A percentile compares a stretch with the other conserved stretches of the same genome.
Evolutionary conservation across 140 eudicot genomes (phyloP).

Genomic region (Ambrosia hybrid): DNA sequence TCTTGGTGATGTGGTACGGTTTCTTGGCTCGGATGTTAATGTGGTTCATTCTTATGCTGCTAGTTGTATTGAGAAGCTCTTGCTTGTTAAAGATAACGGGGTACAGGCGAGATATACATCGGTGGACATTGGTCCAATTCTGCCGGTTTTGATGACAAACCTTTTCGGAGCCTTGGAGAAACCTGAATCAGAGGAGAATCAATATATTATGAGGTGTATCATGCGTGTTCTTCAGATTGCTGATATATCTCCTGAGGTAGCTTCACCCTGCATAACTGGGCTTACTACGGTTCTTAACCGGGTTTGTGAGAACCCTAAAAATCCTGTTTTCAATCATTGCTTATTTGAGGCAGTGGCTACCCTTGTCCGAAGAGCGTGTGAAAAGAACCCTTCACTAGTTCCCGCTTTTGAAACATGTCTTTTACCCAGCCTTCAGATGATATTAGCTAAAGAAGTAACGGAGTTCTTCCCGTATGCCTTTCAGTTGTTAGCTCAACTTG

Average conservation of each 20-base stretch:
- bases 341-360: slow-evolving; percentile 89
- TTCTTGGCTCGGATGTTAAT: slow-evolving; percentile 67
- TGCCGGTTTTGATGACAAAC: slow-evolving; percentile 66
- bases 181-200: slow-evolving; percentile 93
- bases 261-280: slow-evolving; percentile 71
- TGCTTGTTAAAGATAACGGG: slow-evolving; percentile 85
- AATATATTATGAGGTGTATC: slow-evolving; percentile 90
- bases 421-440: slow-evolving; percentile 71
- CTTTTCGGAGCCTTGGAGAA: slow-evolving; percentile 80
- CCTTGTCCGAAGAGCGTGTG: slow-evolving; percentile 76
- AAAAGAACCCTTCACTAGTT: slow-evolving; percentile 68
- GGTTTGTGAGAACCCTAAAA: slow-evolving; percentile 90
- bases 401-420: slow-evolving; percentile 79
- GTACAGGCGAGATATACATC: slow-evolving; percentile 72
- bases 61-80: slow-evolving; percentile 81
- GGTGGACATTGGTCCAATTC: slow-evolving; percentile 59
- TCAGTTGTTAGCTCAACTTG: slow-evolving; percentile 92
- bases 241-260: slow-evolving; percentile 74
- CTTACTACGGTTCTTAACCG: slow-evolving; percentile 63
- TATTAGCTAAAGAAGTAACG: slow-evolving; percentile 62
- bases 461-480: slow-evolving; percentile 95
- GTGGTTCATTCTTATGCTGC: slow-evolving; percentile 98
- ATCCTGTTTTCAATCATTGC: slow-evolving; percentile 77
- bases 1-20: slow-evolving; percentile 75
- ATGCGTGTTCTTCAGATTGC: slow-evolving; percentile 94